Base-by-base conservation (phyloP, 2,329 filamentous ascomycete species). In the Pseudogymnoascus sp. region DNA sequence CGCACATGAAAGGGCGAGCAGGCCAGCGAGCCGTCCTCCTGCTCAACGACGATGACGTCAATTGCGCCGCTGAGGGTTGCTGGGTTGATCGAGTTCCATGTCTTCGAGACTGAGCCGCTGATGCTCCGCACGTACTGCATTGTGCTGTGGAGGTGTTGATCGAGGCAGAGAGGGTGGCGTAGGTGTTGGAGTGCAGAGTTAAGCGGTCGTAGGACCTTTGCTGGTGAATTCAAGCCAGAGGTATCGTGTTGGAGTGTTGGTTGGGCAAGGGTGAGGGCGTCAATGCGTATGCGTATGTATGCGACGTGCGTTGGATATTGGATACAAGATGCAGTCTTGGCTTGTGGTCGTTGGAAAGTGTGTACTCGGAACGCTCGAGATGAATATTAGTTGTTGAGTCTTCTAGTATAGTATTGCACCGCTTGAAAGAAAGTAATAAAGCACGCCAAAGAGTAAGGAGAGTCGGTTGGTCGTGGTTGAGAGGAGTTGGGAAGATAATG, bases 61-160 rank as follows among this genome's bases (percentile, higher is more conserved):
- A 99, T 97, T 70, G 94, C 94, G 70, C 94, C 94, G 76, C 90
- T 96, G 61, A 99, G 83, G 10, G 94, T 99, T 45, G 94, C 91
- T 57, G 94, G 94, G 74, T 99, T 99, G 80, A 99, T 95, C 23
- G 92, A 96, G 75, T 99, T 99, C 94, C 94, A 99, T 74, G 94
- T 92, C 77, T 94, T 96, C 68, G 92, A 95, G 69, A 99, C 92
- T 58, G 91, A 95, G 72, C 92, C 92, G 74, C 90, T 94, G 68
- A 97, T 83, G 71, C 92, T 95, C 67, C 94, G 84, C 67, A 97
- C 92, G 88, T 97, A 97, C 80, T 97, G 92, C 94, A 97, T 97
- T 64, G 73, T 78, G 71, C 68, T 65, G 57, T 52, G 45, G 45
- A 28, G 41, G 45, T 30, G 45, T 52, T 52, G 9, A 26, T 52